Percentiles rank a stretch among this genome's conserved stretches.
Conservation (phyloP, 2,329 filamentous ascomycete genomes). For the Aspergillus melleus region DNA sequence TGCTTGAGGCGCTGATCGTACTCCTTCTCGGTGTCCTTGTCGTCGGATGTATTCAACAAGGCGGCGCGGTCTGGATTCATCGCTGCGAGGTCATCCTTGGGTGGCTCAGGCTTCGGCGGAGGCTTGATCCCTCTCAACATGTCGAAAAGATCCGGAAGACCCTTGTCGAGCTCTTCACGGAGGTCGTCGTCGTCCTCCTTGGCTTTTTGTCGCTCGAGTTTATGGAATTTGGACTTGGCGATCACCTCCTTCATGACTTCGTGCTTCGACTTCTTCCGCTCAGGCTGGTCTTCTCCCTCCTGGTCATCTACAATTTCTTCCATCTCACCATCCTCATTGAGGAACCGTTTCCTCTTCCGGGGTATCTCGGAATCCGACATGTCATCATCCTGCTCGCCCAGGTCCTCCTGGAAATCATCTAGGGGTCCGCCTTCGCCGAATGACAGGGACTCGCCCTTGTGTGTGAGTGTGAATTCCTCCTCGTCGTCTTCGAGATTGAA, state of each 20-base stretch:
- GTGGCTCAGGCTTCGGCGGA: slow-evolving; percentile 52
- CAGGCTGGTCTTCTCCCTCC: slow-evolving; percentile 62
- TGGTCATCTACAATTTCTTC: slow-evolving; percentile 41
- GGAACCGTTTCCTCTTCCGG: slow-evolving; percentile 51
- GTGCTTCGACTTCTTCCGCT: slow-evolving; percentile 89
- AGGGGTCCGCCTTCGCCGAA: slow-evolving; percentile 56
- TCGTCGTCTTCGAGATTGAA: slow-evolving; percentile 91
- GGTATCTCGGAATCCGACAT: slow-evolving; percentile 57
- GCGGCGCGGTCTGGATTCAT: slow-evolving; percentile 66
- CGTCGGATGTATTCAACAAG: slow-evolving; percentile 61
- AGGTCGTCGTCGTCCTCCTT: slow-evolving; percentile 94
- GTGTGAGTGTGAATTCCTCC: slow-evolving; percentile 71
- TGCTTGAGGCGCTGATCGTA: slow-evolving; percentile 84
- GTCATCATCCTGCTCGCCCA: slow-evolving; percentile 60
- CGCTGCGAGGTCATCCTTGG: slow-evolving; percentile 46
- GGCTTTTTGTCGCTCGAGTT: slow-evolving; percentile 86
- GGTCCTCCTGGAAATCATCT: slow-evolving; percentile 80
- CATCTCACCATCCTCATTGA: slow-evolving; percentile 46
- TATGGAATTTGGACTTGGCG: slow-evolving; percentile 93
- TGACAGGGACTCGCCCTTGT: slow-evolving; percentile 73
- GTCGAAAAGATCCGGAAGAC: slow-evolving; percentile 72
- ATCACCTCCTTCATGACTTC: slow-evolving; percentile 99
- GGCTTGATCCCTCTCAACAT: slow-evolving; percentile 63
- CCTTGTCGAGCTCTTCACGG: slow-evolving; percentile 79
- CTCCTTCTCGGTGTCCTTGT: slow-evolving; percentile 73